These are phyloP conservation scores for Bisporella sp. DNA, from an alignment of 2,329 filamentous ascomycete genomes.

Conservation along the genomic window DNA sequence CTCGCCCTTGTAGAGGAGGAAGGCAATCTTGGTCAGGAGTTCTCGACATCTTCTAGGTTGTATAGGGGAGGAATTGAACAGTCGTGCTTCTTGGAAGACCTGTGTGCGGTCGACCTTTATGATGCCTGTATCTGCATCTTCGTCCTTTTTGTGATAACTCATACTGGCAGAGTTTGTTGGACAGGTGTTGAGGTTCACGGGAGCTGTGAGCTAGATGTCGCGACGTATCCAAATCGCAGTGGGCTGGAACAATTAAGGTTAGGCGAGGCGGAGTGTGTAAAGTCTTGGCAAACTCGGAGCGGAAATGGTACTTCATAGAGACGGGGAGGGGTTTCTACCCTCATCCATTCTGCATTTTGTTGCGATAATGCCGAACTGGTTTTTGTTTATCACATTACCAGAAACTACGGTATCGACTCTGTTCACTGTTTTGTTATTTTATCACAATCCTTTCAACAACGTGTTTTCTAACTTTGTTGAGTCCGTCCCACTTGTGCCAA, in stretches of 20 bases:
- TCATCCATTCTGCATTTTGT: no score
- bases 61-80: constrained; percentile 97
- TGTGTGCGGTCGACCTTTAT: constrained; percentile 97
- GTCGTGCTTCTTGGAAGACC: constrained; percentile 96
- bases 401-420: no score
- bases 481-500: no score
- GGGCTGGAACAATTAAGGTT: constrained; percentile 18
- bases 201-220: constrained; percentile 14
- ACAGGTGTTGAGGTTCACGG: neutral
- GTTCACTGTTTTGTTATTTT: no score
- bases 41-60: constrained; percentile 96
- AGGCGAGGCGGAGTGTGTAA: constrained; percentile 10
- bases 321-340: no score
- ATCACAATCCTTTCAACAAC: no score
- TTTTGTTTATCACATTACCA: no score
- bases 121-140: constrained; percentile 88
- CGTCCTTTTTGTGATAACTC: constrained; percentile 99
- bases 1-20: constrained; percentile 94
- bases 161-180: constrained; percentile 37
- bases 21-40: constrained; percentile 92
- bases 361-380: no score
- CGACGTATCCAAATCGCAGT: constrained; percentile 24
- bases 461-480: no score
- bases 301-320: no score
- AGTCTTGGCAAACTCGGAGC: neutral